A percentile compares a stretch with the other conserved stretches of the same genome.
These are phyloP conservation scores for Agrocybe praecox DNA, from an alignment of 768 basidiomycete genomes.

Conservation along the genomic window DNA sequence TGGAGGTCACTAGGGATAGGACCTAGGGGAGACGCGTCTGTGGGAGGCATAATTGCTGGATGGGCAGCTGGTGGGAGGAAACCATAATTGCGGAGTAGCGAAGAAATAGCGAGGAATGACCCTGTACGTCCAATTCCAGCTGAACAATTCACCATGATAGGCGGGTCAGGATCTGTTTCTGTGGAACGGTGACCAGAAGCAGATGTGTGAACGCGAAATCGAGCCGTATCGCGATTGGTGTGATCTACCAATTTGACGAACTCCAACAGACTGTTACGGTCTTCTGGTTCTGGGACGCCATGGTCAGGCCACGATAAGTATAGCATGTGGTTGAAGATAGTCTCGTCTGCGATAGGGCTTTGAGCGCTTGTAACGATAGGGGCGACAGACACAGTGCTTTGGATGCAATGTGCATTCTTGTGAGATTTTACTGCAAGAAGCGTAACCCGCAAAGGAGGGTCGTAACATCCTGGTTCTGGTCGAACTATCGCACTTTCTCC, in stretches of 20 bases:
- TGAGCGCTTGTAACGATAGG: constrained; percentile 29
- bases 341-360: constrained; percentile 22
- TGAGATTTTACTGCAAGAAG: constrained; percentile 48
- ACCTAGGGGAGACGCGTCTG: constrained; percentile 59
- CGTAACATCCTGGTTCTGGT: constrained; percentile 44
- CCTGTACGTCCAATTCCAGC: constrained; percentile 90
- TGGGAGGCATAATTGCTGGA: constrained; percentile 28
- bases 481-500: constrained; percentile 52
- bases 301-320: constrained; percentile 86
- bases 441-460: constrained; percentile 57
- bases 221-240: constrained; percentile 52
- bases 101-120: constrained; percentile 80
- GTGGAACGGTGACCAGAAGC: constrained; percentile 3
- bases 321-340: constrained; percentile 70
- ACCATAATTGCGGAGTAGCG: constrained; percentile 66
- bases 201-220: constrained; percentile 22
- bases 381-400: constrained; percentile 60
- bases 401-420: constrained; percentile 59
- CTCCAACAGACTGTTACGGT: constrained; percentile 58
- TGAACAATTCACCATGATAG: constrained; percentile 82
- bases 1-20: constrained; percentile 48
- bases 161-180: constrained; percentile 61
- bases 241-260: constrained; percentile 69
- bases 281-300: constrained; percentile 68
- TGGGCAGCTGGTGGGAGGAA: constrained; percentile 42